Base-by-base conservation (phyloP, 192 early-diverging fungal genomes). In the Coemansia sp. region DNA sequence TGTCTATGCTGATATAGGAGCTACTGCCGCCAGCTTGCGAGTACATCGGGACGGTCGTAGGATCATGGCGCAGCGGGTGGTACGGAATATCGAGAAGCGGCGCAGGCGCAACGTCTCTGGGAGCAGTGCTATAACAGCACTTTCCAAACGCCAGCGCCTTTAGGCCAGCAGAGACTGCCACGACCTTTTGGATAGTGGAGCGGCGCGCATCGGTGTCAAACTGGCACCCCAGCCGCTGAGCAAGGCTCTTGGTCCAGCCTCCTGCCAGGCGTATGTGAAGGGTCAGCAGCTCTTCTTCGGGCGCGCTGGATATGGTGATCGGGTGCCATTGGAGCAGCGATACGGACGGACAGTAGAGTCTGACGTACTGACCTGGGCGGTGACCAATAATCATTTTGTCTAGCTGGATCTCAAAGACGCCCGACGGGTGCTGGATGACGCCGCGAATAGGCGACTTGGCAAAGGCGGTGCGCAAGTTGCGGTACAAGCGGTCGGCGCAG, bases 311-410 rank as follows among this genome's bases (percentile, higher is more conserved):
- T 54, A 94, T 85, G 0, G 89, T 92, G 69, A 92, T 89, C 1
- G 93, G 89, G 59, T 94, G 93, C 90, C 88, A 94, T 67, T 94
- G 86, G 65, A 88, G 77, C 7, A 73, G 68, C 7, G 92, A 89
- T 19, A 93, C 83, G 27, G 88, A 83, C 1, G 93, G 93, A 32
- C 89, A 87, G 74, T 84, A 85, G 36, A 94, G 67, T 42, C 87
- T 91, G 43, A 94, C 82, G 71, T 90, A 93, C 67, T 94, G 92
- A 19, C 92, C 92, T 22, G 91, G 87, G n/a, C 86, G 80, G 35
- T 84, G 78, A 9, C 68, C 63, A 37, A 68, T 70, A 47, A 81
- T 58, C 38, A 73, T 77, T 46, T 87, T 90, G 49, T 89, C 86
- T 35, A 87, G 80, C 72, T 86, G 88, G n/a, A 93, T 79, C 75